Percentiles rank a stretch among this genome's conserved stretches.
Conservation (phyloP, 306 rosid species). For the Pachyrhizus erosus region DNA sequence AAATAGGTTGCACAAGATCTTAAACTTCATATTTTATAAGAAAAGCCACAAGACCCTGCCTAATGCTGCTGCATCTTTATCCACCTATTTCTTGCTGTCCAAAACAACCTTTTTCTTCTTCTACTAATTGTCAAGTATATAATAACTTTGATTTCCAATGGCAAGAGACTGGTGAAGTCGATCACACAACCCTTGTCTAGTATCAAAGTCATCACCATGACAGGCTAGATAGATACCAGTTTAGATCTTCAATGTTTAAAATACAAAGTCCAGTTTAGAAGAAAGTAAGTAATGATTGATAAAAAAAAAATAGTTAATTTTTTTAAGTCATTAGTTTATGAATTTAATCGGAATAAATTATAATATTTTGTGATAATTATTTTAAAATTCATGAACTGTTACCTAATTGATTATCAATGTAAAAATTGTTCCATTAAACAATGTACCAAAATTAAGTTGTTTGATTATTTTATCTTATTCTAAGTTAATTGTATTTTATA, state of each 20-base stretch:
- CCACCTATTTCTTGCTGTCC: constrained; percentile 14
- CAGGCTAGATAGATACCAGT: constrained; percentile 37
- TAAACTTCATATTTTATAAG: not conserved
- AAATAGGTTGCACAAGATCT: constrained; percentile 35
- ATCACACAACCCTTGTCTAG: constrained; percentile 24
- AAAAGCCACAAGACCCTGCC: not conserved
- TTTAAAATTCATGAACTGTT: not conserved
- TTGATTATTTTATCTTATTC: not conserved
- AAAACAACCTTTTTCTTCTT: constrained; percentile 21
- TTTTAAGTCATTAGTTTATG: not conserved
- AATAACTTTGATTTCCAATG: constrained; percentile 26
- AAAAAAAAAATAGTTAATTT: not conserved
- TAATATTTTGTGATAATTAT: not conserved
- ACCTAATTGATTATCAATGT: not conserved
- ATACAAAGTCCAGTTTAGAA: not conserved
- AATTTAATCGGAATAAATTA: not conserved
- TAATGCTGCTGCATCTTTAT: not conserved
- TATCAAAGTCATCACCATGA: constrained; percentile 33
- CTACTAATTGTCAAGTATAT: not conserved
- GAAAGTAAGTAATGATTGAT: not conserved
- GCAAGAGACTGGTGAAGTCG: constrained; percentile 30
- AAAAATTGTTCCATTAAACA: not conserved
- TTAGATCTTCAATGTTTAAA: constrained; percentile 19
- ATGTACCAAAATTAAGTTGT: not conserved
- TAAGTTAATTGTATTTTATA: not conserved